Evolutionary conservation across 768 basidiomycete species (phyloP).

Genomic region (Hygrophorus russula): DNA sequence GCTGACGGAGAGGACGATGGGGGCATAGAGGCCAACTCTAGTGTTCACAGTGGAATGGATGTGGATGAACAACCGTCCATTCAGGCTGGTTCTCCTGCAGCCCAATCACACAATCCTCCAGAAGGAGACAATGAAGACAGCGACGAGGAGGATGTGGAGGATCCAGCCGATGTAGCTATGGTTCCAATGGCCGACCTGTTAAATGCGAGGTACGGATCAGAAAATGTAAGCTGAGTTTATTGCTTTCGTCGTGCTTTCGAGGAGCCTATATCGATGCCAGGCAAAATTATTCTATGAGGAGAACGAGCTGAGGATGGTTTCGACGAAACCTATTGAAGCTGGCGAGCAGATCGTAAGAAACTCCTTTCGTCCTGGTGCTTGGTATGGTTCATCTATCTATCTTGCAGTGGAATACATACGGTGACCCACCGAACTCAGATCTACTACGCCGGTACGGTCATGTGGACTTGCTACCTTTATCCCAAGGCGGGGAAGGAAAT

Average conservation of each 20-base stretch:
- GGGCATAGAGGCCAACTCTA: conserved; percentile 16
- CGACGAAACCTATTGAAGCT: conserved; percentile 58
- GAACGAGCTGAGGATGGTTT: conserved; percentile 61
- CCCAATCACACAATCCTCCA: conserved; percentile 15
- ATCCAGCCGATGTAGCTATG: conserved; percentile 69
- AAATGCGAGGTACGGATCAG: conserved; percentile 76
- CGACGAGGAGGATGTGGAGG: conserved; percentile 38
- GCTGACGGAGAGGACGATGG: conserved; percentile 21
- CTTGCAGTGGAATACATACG: conserved; percentile 88
- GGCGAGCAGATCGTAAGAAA: conserved; percentile 80
- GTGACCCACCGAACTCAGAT: conserved; percentile 85
- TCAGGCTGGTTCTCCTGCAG: conserved; percentile 10
- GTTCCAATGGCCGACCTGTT: conserved; percentile 95
- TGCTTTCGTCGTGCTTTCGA: conserved; percentile 2
- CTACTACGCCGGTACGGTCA: conserved; percentile 92
- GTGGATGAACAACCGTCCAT: conserved; percentile 19
- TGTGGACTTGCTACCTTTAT: conserved; percentile 62
- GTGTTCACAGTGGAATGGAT: conserved; percentile 29
- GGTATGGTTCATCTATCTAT: conserved; percentile 1
- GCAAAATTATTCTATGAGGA: conserved; percentile 80
- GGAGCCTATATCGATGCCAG: conserved; percentile 28
- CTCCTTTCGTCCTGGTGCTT: conserved; percentile 1
- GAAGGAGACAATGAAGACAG: conserved; percentile 24
- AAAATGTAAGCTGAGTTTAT: conserved; percentile 52
- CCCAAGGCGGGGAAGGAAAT: conserved; percentile 45